Evolutionary conservation across 2,329 filamentous ascomycete species (phyloP).

Genomic region (Trichoderma atroviride): DNA sequence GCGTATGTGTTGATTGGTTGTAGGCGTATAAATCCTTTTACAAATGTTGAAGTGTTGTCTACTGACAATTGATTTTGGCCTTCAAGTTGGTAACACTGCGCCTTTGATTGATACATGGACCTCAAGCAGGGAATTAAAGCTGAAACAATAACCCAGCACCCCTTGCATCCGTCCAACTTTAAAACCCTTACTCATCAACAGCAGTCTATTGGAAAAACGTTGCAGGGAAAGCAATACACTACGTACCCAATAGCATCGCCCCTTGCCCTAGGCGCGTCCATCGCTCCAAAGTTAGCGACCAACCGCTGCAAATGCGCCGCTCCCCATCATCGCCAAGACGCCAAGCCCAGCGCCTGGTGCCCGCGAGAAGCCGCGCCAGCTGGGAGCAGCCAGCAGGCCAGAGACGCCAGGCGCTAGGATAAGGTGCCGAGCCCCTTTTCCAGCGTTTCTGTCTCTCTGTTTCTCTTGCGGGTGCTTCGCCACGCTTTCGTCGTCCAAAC

Average conservation of each 20-base stretch:
- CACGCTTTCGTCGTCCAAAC: slow-evolving; percentile 1
- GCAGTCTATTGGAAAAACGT: not conserved
- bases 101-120: too few species aligned
- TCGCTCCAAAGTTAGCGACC: not conserved
- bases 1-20: not conserved
- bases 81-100: too few species aligned
- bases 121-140: too few species aligned
- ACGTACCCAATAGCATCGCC: not conserved
- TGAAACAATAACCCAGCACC: not conserved
- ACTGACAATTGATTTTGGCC: not conserved
- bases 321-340: slow-evolving; percentile 14
- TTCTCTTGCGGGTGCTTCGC: not conserved
- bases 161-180: not conserved
- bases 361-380: not conserved
- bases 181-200: not conserved
- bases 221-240: not conserved
- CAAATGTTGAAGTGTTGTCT: too few species aligned
- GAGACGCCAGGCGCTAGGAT: not conserved
- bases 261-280: not conserved
- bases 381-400: slow-evolving; percentile 6
- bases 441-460: not conserved
- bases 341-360: not conserved
- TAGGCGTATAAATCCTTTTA: too few species aligned
- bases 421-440: slow-evolving; percentile 6
- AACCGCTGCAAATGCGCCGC: not conserved